These are phyloP conservation scores for Globisporangium alternatum DNA, from an alignment of 352 stramenopile genomes.

Conservation along the genomic window DNA sequence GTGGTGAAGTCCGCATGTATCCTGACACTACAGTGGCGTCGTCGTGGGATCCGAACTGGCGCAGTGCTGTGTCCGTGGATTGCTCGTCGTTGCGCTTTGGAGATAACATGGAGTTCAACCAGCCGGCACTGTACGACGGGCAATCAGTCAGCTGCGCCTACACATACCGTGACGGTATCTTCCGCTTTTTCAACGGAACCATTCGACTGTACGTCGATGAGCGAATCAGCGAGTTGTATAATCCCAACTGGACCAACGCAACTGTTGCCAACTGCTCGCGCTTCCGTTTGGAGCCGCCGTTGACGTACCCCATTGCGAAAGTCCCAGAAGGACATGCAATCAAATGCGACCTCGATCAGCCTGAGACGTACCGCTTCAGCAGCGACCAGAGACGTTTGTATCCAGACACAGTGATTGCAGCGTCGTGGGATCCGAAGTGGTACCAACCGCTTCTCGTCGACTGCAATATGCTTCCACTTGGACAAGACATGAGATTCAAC, in stretches of 20 bases:
- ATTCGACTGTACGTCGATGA: conserved; percentile 19
- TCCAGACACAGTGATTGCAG: conserved; percentile 14
- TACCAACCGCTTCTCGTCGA: conserved; percentile 8
- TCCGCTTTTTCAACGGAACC: conserved; percentile 8
- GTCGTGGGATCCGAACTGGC: conserved; percentile 25
- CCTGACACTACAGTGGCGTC: conserved; percentile 11
- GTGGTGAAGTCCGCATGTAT: conserved; percentile 19
- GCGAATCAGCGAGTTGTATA: conserved; percentile 20
- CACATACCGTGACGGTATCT: not conserved
- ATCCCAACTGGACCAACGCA: conserved; percentile 14
- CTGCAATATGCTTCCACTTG: conserved; percentile 11
- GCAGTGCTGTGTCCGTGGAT: not conserved
- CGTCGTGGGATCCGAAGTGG: conserved; percentile 25
- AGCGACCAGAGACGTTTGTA: conserved; percentile 19
- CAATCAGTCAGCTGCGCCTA: conserved; percentile 11
- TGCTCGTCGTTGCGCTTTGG: conserved; percentile 4
- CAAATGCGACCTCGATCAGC: conserved; percentile 5
- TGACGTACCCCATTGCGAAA: conserved; percentile 14
- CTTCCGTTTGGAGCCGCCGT: conserved; percentile 8
- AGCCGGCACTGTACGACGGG: conserved; percentile 8
- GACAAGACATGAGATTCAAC: conserved; percentile 20
- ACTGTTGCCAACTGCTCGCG: conserved; percentile 17
- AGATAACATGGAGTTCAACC: conserved; percentile 13
- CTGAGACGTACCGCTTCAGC: conserved; percentile 12
- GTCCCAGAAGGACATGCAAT: conserved; percentile 14